phyloP scores from a whole-genome alignment of 768 basidiomycete species.

The Suillus luteus region DNA sequence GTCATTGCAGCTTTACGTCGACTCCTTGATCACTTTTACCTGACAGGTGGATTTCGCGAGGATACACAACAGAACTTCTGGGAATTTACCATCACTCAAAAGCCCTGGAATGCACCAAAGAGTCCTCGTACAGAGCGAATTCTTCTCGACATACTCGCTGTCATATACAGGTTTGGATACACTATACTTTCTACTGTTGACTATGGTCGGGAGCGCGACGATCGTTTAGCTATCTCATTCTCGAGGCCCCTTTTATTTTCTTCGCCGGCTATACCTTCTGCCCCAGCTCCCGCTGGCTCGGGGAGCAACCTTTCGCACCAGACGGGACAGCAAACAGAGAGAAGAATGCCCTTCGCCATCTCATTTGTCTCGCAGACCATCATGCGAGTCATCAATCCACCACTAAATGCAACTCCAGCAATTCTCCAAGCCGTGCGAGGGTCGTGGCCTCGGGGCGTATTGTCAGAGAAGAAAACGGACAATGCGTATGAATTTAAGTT shows the following conservation, averaged over 20 bases:
- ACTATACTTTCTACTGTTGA: slow-evolving; percentile 68
- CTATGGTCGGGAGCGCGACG: slow-evolving; percentile 77
- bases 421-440: slow-evolving; percentile 77
- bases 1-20: slow-evolving; percentile 56
- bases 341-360: slow-evolving; percentile 62
- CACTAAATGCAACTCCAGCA: slow-evolving; percentile 73
- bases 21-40: slow-evolving; percentile 50
- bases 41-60: slow-evolving; percentile 52
- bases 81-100: slow-evolving; percentile 68
- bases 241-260: slow-evolving; percentile 46
- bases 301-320: slow-evolving; percentile 41
- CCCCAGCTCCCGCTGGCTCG: slow-evolving; percentile 42
- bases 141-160: slow-evolving; percentile 62
- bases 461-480: slow-evolving; percentile 75
- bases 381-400: slow-evolving; percentile 77
- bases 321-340: slow-evolving; percentile 32
- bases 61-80: slow-evolving; percentile 57
- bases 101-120: slow-evolving; percentile 75
- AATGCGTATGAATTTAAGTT: slow-evolving; percentile 79
- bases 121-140: slow-evolving; percentile 66
- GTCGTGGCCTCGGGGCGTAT: slow-evolving; percentile 80
- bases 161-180: slow-evolving; percentile 65
- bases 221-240: slow-evolving; percentile 71
- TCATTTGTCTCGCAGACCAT: slow-evolving; percentile 69
- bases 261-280: slow-evolving; percentile 40